phyloP scores from a whole-genome alignment of 1,284 basidiomycete species.

The Tausonia pullulans region DNA sequence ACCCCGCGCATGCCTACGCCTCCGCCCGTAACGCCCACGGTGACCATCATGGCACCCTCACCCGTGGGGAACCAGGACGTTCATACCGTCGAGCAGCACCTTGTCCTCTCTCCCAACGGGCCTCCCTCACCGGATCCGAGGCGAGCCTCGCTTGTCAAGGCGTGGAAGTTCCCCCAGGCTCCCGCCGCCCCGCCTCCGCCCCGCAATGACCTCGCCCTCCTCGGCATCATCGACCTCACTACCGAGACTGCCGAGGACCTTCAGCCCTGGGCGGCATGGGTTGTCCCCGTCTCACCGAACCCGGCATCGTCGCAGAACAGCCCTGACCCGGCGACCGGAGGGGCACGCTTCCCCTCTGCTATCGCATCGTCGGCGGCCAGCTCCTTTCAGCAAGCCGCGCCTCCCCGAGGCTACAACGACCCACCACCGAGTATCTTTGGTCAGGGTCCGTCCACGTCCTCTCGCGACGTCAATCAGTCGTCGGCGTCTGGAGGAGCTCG shows the following conservation, averaged over 20 bases:
- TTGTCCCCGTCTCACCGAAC: slow-evolving; percentile 12
- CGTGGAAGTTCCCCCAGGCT: not conserved
- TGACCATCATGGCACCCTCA: not conserved
- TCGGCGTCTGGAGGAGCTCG: no score
- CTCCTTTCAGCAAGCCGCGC: not conserved
- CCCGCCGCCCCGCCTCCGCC: not conserved
- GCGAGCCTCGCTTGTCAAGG: not conserved
- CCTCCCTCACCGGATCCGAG: not conserved
- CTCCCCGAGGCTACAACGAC: slow-evolving; percentile 10
- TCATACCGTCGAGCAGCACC: not conserved
- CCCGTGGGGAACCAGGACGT: not conserved
- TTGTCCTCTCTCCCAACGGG: not conserved
- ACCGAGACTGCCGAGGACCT: slow-evolving; percentile 3
- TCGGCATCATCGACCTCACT: not conserved
- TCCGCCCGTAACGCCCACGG: not conserved
- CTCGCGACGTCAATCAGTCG: no score
- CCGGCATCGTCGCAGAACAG: not conserved
- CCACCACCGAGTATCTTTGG: slow-evolving; percentile 3
- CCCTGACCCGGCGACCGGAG: not conserved
- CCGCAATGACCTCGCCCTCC: not conserved
- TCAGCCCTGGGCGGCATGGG: slow-evolving; percentile 13
- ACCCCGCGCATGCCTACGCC: not conserved
- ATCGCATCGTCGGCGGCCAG: not conserved
- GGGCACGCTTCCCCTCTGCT: not conserved
- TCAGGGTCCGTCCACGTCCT: no score